Evolutionary conservation across 306 rosid species (phyloP).

Genomic region (Vicia villosa): DNA sequence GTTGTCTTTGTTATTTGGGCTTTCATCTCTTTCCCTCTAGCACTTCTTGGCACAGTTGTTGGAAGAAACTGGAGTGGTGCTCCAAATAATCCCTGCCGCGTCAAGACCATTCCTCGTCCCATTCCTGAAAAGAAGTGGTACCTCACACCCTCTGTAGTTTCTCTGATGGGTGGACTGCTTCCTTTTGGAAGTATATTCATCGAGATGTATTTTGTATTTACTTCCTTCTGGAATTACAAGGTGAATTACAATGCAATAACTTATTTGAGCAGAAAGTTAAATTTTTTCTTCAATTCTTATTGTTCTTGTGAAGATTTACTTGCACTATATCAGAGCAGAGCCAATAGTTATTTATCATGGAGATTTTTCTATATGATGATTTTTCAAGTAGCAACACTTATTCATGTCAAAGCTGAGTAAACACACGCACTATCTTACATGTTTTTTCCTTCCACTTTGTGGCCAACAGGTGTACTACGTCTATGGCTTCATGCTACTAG

Average conservation of each 20-base stretch:
- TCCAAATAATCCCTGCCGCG: constrained; percentile 98
- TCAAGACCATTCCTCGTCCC: constrained; percentile 99
- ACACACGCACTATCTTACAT: constrained; percentile 24
- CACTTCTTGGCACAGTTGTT: constrained; percentile 99
- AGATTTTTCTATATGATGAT: constrained; percentile 11
- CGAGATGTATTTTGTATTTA: constrained; percentile 99
- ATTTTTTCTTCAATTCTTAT: not conserved
- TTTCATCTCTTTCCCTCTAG: constrained; percentile 96
- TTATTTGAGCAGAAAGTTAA: constrained; percentile 13
- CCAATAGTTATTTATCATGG: constrained; percentile 5
- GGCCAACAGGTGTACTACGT: constrained; percentile 94
- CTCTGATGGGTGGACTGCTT: constrained; percentile 98
- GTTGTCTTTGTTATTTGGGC: constrained; percentile 99
- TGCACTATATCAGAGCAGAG: constrained; percentile 16
- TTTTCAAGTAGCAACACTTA: not conserved
- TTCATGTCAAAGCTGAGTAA: constrained; percentile 19
- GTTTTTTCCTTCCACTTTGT: constrained; percentile 40
- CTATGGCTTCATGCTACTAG: constrained; percentile 98
- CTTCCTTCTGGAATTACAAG: constrained; percentile 98
- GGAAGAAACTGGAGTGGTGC: constrained; percentile 99
- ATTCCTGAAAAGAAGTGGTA: constrained; percentile 99
- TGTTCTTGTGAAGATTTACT: constrained; percentile 11
- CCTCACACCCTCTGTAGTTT: constrained; percentile 94
- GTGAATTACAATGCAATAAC: constrained; percentile 34
- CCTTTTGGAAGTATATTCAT: constrained; percentile 99